phyloP scores from a whole-genome alignment of 208 protist genomes.

The Spongospora subterranea region DNA sequence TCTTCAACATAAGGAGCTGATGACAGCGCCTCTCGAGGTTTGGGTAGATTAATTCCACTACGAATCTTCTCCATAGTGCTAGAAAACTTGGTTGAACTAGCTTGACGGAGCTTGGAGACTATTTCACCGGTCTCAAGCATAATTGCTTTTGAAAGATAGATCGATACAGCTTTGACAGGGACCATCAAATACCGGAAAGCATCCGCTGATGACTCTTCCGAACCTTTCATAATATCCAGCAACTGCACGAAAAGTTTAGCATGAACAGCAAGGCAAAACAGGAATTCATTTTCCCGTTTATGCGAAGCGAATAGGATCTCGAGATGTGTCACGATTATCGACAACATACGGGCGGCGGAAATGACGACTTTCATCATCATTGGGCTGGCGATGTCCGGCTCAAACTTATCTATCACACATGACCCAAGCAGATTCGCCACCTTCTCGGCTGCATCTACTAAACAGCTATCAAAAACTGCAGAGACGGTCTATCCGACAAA shows the following conservation, averaged over 20 bases:
- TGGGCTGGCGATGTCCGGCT: too few species aligned
- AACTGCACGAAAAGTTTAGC: neutral
- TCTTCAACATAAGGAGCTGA: neutral
- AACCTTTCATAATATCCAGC: neutral
- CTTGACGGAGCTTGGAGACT: neutral
- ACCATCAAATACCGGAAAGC: neutral
- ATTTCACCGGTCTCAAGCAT: neutral
- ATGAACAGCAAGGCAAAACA: neutral
- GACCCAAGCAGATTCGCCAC: neutral
- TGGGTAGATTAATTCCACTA: neutral
- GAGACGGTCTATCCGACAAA: too few species aligned
- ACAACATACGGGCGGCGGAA: neutral
- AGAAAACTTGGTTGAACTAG: neutral
- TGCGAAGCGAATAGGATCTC: neutral
- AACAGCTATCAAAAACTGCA: too few species aligned
- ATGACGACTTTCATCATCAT: neutral
- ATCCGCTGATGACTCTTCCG: neutral
- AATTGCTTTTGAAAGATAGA: neutral
- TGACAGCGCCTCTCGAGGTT: neutral
- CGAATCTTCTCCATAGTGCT: neutral
- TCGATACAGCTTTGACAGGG: neutral
- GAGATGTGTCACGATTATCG: neutral
- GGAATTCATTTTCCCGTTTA: neutral
- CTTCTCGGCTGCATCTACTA: too few species aligned
- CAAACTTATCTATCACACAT: neutral